Evolutionary conservation across 108 stramenopile genomes (phyloP), one percentile per base, ranked within the genome.

Genomic region (Cyclotella sp.): DNA sequence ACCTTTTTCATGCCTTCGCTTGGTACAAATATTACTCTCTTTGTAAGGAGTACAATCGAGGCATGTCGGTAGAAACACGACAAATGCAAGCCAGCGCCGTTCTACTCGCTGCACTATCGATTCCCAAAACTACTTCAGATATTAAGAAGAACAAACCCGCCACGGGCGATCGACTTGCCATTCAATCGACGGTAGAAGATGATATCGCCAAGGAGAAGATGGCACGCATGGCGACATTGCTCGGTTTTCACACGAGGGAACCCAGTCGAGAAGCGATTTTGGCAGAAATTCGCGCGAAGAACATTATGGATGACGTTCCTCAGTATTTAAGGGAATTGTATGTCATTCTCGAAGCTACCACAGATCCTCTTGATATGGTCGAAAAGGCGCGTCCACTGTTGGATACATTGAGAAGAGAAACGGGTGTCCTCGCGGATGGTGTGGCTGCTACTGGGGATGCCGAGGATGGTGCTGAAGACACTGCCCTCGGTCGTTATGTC

Each of bases 1-100:
- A 95, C 77, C 88, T 99, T 24, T 99, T 98, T 84, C 98, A 99
- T 71, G 98, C 99, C 55, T 98, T 97, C 86, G 98, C 99, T 10
- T 97, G 91, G 93, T 93, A 90, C 88, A 93, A 97, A 81, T 97
- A 92, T 79, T 97, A 90, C 78, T 79, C 83, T 9, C 85, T 98
- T 18, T 95, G 91, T 76, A 89, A 88, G 77, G 97, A 98, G 79
- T 93, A 82, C 90, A 92, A 97, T 79, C 95, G 97, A 57, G 75
- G 88, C 28, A 92, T 97, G 87, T 88, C 86, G 15, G 84, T 74
- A n/a, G 97, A 97, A 39, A 89, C 82, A 57, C 92, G 87, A 85
- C 53, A 51, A 29, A 75, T 60, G 41, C 93, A 92, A 73, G 97
- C 95, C 21, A 84, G 85, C 68, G 87, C 91, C 29, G 99, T 98